Base-by-base conservation (phyloP, 306 rosid genomes). In the Prunus mongolica region DNA sequence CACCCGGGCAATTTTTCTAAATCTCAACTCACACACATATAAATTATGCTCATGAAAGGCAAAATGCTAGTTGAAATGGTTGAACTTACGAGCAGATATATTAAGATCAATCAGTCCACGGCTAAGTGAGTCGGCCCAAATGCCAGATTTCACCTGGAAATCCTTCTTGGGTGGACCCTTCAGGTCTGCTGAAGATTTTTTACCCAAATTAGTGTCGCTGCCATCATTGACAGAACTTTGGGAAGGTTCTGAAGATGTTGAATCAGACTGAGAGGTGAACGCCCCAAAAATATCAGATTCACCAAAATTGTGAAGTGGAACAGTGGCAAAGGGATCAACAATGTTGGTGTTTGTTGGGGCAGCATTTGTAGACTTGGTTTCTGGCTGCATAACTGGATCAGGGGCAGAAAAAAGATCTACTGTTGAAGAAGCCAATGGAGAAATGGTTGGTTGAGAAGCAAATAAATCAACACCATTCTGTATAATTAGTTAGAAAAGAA, bases 61-160 rank as follows among this genome's bases (percentile, higher is more conserved):
- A 52, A 28, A 55, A 50, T 52, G 20, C 19, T 19, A 74, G 82
- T 74, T 61, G 45, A 67, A 73, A 67, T 70, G 24, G 73, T 34
- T 56, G 72, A 69, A 84, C 98, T 91, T 91, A 96, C 99, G 90
- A 69, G 93, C 98, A 74, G 99, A 88, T 77, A 96, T 96, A 82
- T 96, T 96, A 72, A 96, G 98, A 88, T 96, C 99, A 74, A 96
- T 96, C 78, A 96, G 76, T 74, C 99, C 99, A 52, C 99, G 99
- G 90, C 91, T 96, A 22, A 96, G 90, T 51, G 99, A 90, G 87
- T 96, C 99, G 1, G 99, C 91, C 99, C 99, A 96, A 77, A 96
- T 78, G 76, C 97, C 98, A 63, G 99, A 96, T 66, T 96, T 96
- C 85, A 96, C 94, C 84, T 87, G 90, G 78, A 91, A 92, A 79